Evolutionary conservation across 139 green algal genomes (phyloP).

Genomic region (Picocystis salinarum): DNA sequence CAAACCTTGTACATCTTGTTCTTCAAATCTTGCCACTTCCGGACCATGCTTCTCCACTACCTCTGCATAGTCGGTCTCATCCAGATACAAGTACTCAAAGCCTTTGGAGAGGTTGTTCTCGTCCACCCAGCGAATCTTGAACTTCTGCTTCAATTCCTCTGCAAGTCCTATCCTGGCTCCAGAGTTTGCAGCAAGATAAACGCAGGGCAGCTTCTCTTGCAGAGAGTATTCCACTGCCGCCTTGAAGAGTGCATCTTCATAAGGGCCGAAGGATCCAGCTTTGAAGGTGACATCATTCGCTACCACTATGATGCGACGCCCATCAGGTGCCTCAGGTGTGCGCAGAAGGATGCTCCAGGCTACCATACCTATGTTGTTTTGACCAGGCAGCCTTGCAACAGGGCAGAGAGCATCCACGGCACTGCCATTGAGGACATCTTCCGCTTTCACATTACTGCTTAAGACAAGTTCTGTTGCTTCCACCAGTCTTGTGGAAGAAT

Average conservation of each 20-base stretch:
- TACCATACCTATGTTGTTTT: slow-evolving; percentile 80
- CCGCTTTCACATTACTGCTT: no score
- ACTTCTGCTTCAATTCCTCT: slow-evolving; percentile 54
- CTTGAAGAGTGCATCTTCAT: slow-evolving; percentile 77
- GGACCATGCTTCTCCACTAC: slow-evolving; percentile 4
- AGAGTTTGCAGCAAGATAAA: slow-evolving; percentile 92
- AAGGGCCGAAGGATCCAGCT: slow-evolving; percentile 67
- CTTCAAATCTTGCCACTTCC: slow-evolving; percentile 13
- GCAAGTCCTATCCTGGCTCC: slow-evolving; percentile 80
- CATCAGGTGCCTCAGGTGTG: slow-evolving; percentile 60
- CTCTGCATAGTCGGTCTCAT: slow-evolving; percentile 48
- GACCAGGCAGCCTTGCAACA: slow-evolving; percentile 16
- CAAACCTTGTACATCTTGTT: neutral
- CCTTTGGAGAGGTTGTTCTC: slow-evolving; percentile 45
- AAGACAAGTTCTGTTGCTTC: slow-evolving; percentile 3
- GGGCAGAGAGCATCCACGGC: no score
- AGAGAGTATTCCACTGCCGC: slow-evolving; percentile 62
- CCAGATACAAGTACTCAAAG: slow-evolving; percentile 84
- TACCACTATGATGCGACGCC: slow-evolving; percentile 57
- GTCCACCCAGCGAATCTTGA: slow-evolving; percentile 52
- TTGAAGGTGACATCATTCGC: slow-evolving; percentile 92
- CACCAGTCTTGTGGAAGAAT: slow-evolving; percentile 2
- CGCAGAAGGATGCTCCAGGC: slow-evolving; percentile 66
- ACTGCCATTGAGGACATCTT: no score
- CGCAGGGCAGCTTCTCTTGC: slow-evolving; percentile 50